Conservation (phyloP, 331 rosid species). For the Arachis monticola region DNA sequence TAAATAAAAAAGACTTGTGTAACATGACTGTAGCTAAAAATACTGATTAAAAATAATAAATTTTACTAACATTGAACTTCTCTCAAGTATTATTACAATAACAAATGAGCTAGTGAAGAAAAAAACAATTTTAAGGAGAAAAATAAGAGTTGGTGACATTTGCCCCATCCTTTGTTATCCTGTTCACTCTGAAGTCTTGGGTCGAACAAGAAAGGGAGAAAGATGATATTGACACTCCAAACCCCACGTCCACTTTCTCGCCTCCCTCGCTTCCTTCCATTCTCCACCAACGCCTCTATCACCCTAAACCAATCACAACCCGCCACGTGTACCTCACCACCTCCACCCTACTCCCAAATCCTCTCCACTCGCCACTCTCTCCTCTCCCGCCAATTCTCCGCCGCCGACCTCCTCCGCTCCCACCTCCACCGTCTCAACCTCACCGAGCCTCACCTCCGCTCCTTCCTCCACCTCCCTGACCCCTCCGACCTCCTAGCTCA, state of each 20-base stretch:
- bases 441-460: constrained; percentile 72
- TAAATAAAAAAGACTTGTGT: no score
- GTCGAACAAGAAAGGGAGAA: constrained; percentile 2
- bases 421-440: constrained; percentile 70
- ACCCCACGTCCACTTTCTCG: constrained; percentile 78
- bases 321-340: constrained; percentile 12
- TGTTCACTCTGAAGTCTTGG: no score
- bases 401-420: constrained; percentile 64
- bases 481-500: constrained; percentile 47
- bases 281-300: constrained; percentile 45
- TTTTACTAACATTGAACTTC: no score
- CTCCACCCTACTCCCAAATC: constrained; percentile 63
- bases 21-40: no score
- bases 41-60: no score
- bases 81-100: no score
- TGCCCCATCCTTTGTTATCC: no score
- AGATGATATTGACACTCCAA: constrained; percentile 77
- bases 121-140: no score
- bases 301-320: constrained; percentile 45
- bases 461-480: constrained; percentile 84
- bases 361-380: constrained; percentile 78
- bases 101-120: no score
- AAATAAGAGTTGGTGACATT: no score
- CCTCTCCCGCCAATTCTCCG: constrained; percentile 69
- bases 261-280: constrained; percentile 46